Evolutionary conservation across 2,329 filamentous ascomycete species (phyloP), one percentile per base, ranked within the genome.

Genomic region (Apiospora kogelbergensis): DNA sequence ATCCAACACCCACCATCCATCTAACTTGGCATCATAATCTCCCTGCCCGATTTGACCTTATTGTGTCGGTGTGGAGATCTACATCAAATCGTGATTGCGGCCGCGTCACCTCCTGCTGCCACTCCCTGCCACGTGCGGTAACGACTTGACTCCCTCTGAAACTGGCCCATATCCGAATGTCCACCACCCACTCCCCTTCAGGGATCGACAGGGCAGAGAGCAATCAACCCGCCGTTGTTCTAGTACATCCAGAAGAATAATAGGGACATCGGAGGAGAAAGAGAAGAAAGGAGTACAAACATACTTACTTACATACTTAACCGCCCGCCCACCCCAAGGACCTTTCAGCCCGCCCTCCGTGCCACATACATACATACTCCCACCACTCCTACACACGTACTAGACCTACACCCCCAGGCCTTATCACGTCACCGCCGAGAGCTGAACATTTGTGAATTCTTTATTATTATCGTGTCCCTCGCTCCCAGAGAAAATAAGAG

Each of bases 1-100:
- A 45, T 10, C 30, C 24, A 7, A 17, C 44, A 6, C 11, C 24
- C 24, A 53, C 17, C 5, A 22, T 30, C 7, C 6, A 15, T 60
- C 53, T 37, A 17, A 20, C 15, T 20, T 37, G n/a, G 53, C 53
- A 37, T 60, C 53, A 60, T 37, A 60, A 37, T 60, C 53, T 60
- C 53, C 53, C 26, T 60, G 37, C 17, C 30, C 53, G 53, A 60
- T 37, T 60, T 30, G 53, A 37, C 53, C 53, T 60, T 60, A 60
- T 37, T 60, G 33, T 60, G 53, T 60, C 53, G 53, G 53, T 60
- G 53, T 60, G 53, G 53, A 13, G 53, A 60, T 60, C 53, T 60
- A 60, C 53, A 60, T 60, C 53, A 60, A 60, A 60, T 60, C 53
- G 53, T 60, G 53, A 60, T 60, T 60, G 30, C 53, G 53, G 53